Evolutionary conservation across 805 yeast species (phyloP).

Genomic region (Wickerhamomyces ciferrii): DNA sequence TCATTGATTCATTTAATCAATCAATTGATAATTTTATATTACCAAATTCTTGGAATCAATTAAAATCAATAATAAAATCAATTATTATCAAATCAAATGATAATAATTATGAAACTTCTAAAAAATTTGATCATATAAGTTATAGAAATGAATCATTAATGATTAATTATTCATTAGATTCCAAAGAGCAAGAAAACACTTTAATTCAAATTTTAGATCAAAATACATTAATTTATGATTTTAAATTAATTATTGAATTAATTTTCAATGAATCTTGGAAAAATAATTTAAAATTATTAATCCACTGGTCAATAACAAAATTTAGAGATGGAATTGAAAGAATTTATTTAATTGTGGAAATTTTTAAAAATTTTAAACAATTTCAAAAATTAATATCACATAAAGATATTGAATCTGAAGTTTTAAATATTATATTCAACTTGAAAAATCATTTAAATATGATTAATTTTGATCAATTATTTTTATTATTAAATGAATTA

Average conservation of each 20-base stretch:
- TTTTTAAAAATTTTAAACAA: slow-evolving; percentile 10
- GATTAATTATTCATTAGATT: slow-evolving; percentile 33
- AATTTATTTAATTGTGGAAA: slow-evolving; percentile 10
- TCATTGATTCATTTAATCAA: slow-evolving; percentile 26
- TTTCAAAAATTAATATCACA: slow-evolving; percentile 8
- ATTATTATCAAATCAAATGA: slow-evolving; percentile 30
- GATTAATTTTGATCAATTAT: slow-evolving; percentile 29
- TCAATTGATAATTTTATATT: slow-evolving; percentile 53
- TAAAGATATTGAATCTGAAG: slow-evolving; percentile 29
- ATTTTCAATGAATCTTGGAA: slow-evolving; percentile 26
- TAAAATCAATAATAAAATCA: slow-evolving; percentile 43
- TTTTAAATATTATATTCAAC: slow-evolving; percentile 30
- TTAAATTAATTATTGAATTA: slow-evolving; percentile 26
- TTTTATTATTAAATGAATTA: slow-evolving; percentile 38
- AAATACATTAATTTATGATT: slow-evolving; percentile 24
- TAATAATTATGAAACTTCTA: slow-evolving; percentile 25
- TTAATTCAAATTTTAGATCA: slow-evolving; percentile 33
- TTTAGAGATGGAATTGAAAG: slow-evolving; percentile 13
- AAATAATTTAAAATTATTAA: slow-evolving; percentile 26
- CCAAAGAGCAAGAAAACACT: slow-evolving; percentile 15
- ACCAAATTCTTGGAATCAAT: slow-evolving; percentile 55
- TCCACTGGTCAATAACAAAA: slow-evolving; percentile 35
- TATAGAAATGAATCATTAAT: slow-evolving; percentile 70
- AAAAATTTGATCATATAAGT: slow-evolving; percentile 54
- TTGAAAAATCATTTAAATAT: slow-evolving; percentile 30